Percentiles rank a stretch among this genome's conserved stretches.
Evolutionary conservation across 2,329 filamentous ascomycete genomes (phyloP).

Genomic region (Myriosclerotinia curreyana): DNA sequence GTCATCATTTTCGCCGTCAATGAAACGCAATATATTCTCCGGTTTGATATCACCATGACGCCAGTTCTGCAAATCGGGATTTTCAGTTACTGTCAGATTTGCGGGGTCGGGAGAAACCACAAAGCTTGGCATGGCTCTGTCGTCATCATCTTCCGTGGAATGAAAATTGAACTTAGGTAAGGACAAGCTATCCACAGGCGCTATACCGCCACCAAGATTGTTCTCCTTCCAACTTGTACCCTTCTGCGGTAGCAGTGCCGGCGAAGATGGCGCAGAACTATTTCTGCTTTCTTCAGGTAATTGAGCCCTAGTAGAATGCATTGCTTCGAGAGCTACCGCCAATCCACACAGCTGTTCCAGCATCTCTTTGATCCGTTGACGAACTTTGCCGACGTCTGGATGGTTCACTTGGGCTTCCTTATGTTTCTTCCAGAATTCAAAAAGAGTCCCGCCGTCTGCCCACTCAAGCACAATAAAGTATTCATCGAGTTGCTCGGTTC

Average conservation of each 20-base stretch:
- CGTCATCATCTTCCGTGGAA: neutral
- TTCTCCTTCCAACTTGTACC: neutral
- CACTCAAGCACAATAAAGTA: constrained; percentile 5
- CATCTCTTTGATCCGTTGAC: neutral
- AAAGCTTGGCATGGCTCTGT: neutral
- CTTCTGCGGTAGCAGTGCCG: neutral
- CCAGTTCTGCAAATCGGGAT: neutral
- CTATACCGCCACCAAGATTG: neutral
- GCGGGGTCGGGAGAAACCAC: neutral
- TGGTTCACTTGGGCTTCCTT: neutral
- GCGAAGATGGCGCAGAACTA: neutral
- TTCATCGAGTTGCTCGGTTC: neutral
- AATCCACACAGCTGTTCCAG: neutral
- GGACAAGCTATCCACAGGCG: neutral
- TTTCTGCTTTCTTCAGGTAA: neutral
- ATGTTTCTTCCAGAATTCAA: neutral
- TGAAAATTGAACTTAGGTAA: neutral
- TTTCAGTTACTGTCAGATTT: neutral
- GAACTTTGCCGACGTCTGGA: neutral
- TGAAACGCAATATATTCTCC: constrained; percentile 7
- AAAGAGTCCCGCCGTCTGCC: constrained; percentile 1
- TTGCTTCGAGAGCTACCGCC: neutral
- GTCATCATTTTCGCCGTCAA: neutral
- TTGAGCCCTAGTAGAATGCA: constrained; percentile 1
- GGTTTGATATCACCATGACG: constrained; percentile 3